Evolutionary conservation across 2,329 filamentous ascomycete species (phyloP), one percentile per base, ranked within the genome.

Genomic region (Chaetomium sp.): DNA sequence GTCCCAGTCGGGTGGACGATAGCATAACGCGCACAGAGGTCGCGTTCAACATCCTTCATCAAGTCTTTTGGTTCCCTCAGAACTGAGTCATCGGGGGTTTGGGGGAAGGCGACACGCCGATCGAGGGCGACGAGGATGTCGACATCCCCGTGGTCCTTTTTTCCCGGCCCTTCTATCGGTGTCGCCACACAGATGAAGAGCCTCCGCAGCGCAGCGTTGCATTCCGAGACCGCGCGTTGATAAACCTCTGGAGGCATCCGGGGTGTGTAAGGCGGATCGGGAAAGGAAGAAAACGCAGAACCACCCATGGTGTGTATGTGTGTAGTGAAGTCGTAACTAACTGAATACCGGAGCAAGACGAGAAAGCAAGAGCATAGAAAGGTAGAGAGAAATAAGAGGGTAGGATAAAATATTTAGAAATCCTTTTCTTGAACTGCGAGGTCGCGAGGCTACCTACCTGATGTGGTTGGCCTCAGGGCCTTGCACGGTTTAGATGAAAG

Each of bases 141-240:
- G 45, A 96, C 78, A 69, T 95, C 92, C 23, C 91, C 92, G 71
- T 86, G 83, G 69, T 87, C 84, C 0, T 69, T 50, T 75, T 95
- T 95, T 1, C 74, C 87, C 0, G 91, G 90, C 0, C 85, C 89
- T 69, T 92, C 89, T 31, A 89, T 83, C 0, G 90, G 87, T 0
- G 83, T 81, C 0, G 80, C 82, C 4, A 90, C 85, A 8, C 77
- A 78, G 0, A 76, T 61, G 70, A 85, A 92, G 3, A 88, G 75
- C 1, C 77, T 70, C 1, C 76, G 74, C 0, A 91, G 81, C 1
- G 81, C 74, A 0, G 72, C 63, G 29, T 81, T 77, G 65, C 82
- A 85, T 0, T 78, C 71, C 0, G 74, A 67, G 25, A 83, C 84
- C 31, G 87, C 78, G 1, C 74, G 66, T 0, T 77, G 60, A 76